Evolutionary conservation across 768 basidiomycete genomes (phyloP).

Genomic region (Mrakia gelida): DNA sequence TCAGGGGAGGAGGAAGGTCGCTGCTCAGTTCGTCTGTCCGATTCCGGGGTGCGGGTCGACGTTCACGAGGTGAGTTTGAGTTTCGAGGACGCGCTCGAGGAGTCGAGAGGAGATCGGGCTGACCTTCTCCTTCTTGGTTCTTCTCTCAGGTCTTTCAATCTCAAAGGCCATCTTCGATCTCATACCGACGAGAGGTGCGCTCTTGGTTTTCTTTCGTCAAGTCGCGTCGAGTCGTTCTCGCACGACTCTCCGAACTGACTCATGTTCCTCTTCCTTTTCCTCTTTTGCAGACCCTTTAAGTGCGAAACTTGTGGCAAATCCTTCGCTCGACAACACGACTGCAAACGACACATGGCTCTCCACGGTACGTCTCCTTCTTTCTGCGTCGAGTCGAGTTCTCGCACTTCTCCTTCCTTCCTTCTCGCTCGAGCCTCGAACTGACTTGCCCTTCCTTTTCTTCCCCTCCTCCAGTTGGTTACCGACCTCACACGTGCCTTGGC

Average conservation of each 20-base stretch:
- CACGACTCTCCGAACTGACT: background rate
- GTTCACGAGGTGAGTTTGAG: constrained; percentile 55
- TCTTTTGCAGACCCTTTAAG: constrained; percentile 62
- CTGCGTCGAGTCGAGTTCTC: no score
- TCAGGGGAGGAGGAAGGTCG: constrained; percentile 76
- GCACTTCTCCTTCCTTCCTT: no score
- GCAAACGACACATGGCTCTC: constrained; percentile 90
- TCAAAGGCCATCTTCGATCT: constrained; percentile 92
- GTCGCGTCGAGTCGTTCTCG: background rate
- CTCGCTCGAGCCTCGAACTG: no score
- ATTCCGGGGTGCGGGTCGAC: constrained; percentile 87
- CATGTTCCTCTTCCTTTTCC: background rate
- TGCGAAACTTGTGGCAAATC: constrained; percentile 86
- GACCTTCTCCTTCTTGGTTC: constrained; percentile 45
- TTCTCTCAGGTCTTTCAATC: constrained; percentile 56
- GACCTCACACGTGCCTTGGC: constrained; percentile 88
- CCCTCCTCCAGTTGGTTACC: constrained; percentile 58
- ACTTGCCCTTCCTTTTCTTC: no score
- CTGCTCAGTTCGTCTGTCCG: constrained; percentile 78
- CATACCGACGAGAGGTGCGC: constrained; percentile 72
- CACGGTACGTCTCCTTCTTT: constrained; percentile 47
- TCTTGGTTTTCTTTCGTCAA: background rate
- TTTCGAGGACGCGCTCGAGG: constrained; percentile 38
- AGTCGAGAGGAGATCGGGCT: background rate
- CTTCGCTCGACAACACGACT: constrained; percentile 69